phyloP scores from a whole-genome alignment of 1,284 basidiomycete species.

The Leccinum variabile region DNA sequence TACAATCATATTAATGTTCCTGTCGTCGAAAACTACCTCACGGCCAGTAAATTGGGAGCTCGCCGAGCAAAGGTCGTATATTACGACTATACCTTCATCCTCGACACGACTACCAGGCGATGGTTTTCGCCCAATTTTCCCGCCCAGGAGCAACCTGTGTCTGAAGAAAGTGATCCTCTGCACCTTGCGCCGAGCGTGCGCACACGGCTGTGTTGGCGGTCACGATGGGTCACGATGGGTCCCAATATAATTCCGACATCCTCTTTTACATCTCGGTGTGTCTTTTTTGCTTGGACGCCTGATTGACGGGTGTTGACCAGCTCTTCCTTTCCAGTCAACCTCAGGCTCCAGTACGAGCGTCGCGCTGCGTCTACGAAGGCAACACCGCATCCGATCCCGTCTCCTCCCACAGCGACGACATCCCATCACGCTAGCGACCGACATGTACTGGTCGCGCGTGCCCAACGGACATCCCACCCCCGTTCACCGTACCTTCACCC shows the following conservation, averaged over 20 bases:
- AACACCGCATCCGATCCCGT: too few relatives aligned
- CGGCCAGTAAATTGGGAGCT: too few relatives aligned
- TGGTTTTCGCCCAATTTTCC: slow-evolving; percentile 60
- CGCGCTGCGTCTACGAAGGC: slow-evolving; percentile 41
- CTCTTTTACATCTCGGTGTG: slow-evolving; percentile 82
- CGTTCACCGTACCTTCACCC: slow-evolving; percentile 28
- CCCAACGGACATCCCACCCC: too few relatives aligned
- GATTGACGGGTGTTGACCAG: slow-evolving; percentile 1
- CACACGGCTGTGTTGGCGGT: slow-evolving; percentile 89
- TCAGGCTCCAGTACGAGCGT: slow-evolving; percentile 56
- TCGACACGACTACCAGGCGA: slow-evolving; percentile 74
- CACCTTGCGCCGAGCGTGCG: slow-evolving; percentile 63
- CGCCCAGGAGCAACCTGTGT: slow-evolving; percentile 8
- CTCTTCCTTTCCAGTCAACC: slow-evolving; percentile 48
- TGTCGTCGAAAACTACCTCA: too few relatives aligned
- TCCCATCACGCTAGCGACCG: too few relatives aligned
- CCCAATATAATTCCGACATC: slow-evolving; percentile 76
- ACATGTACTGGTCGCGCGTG: too few relatives aligned
- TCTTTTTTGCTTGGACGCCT: slow-evolving; percentile 3
- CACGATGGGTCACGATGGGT: slow-evolving; percentile 60
- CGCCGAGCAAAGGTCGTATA: slow-evolving; percentile 40
- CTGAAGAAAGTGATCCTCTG: slow-evolving; percentile 21
- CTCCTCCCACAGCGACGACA: too few relatives aligned
- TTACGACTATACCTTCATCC: slow-evolving; percentile 76
- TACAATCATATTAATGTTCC: too few relatives aligned